Evolutionary conservation across 139 green algal genomes (phyloP).

Genomic region (Tetradesmus obliquus): DNA sequence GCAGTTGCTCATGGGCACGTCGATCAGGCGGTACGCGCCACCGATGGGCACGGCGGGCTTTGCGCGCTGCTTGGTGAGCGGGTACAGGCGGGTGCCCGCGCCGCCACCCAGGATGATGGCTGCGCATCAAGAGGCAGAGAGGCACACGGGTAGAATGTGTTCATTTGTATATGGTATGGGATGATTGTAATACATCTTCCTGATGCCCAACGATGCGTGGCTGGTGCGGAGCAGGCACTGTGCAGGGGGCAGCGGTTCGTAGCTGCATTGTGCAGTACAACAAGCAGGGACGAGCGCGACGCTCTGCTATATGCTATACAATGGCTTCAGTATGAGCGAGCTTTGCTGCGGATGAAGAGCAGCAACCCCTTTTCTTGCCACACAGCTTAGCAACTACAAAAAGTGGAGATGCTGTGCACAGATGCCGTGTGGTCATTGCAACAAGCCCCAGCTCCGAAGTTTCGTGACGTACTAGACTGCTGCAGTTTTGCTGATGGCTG

Average conservation of each 20-base stretch:
- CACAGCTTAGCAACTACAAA: no score
- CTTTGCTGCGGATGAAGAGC: not conserved
- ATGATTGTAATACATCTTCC: not conserved
- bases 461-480: no score
- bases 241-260: not conserved
- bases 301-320: not conserved
- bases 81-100: conserved; percentile 92
- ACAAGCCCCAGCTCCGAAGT: no score
- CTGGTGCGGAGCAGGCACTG: not conserved
- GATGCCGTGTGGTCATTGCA: no score
- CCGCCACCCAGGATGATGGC: conserved; percentile 95
- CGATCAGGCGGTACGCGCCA: conserved; percentile 98
- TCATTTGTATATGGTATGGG: not conserved
- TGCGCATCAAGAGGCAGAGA: conserved; percentile 34
- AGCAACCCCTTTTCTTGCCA: no score
- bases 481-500: no score
- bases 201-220: not conserved
- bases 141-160: not conserved
- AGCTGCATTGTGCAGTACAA: no score
- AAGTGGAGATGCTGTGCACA: no score
- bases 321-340: not conserved
- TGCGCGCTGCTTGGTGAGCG: conserved; percentile 91
- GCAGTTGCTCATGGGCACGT: conserved; percentile 99
- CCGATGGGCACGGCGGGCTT: conserved; percentile 99
- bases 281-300: not conserved